Evolutionary conservation across 345 rosid genomes (phyloP).

Genomic region (Sapria himalayana): DNA sequence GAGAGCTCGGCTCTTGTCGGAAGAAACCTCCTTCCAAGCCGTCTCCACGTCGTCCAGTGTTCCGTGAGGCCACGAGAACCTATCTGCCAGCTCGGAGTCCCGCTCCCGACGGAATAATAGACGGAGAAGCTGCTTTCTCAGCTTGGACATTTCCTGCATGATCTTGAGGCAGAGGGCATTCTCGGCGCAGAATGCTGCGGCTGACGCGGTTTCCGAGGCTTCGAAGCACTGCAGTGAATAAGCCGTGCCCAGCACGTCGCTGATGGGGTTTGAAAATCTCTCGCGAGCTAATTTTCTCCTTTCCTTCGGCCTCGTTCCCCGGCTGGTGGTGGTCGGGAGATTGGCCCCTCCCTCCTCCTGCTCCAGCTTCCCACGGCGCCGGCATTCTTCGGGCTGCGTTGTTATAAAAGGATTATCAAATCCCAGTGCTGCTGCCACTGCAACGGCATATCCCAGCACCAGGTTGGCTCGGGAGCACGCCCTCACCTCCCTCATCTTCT

Average conservation of each 20-base stretch:
- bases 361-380: conserved; percentile 12
- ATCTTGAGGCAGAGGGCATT: conserved; percentile 49
- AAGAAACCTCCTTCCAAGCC: conserved; percentile 40
- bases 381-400: conserved; percentile 26
- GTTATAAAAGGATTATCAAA: conserved; percentile 50
- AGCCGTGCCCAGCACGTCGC: conserved; percentile 63
- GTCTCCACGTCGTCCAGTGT: conserved; percentile 36
- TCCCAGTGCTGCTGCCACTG: conserved; percentile 68
- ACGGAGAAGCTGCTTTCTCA: conserved; percentile 62
- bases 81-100: conserved; percentile 12
- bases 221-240: conserved; percentile 62
- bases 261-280: conserved; percentile 52
- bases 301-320: conserved; percentile 42
- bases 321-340: conserved; percentile 8
- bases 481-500: conserved; percentile 21
- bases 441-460: conserved; percentile 55
- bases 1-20: conserved; percentile 29
- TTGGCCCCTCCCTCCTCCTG: conserved; percentile 9
- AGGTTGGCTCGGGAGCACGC: conserved; percentile 32
- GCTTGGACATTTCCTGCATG: conserved; percentile 85
- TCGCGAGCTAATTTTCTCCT: conserved; percentile 26
- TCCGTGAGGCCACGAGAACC: conserved; percentile 67
- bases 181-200: conserved; percentile 30
- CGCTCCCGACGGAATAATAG: conserved; percentile 34
- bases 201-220: conserved; percentile 16